Evolutionary conservation across 2,329 filamentous ascomycete genomes (phyloP).

Genomic region (Nothophoma quercina): DNA sequence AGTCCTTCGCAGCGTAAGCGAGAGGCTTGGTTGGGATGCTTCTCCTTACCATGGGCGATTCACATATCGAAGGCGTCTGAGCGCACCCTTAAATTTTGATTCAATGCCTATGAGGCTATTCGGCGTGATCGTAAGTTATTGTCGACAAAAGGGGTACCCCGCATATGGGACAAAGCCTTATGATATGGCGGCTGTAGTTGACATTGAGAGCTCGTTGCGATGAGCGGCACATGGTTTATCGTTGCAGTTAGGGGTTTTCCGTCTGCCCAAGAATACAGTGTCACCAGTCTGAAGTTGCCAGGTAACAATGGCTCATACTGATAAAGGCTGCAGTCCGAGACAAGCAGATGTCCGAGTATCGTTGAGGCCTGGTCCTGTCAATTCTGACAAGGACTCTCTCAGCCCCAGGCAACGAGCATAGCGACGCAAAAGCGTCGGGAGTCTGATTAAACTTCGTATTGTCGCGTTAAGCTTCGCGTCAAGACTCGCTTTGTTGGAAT

Average conservation of each 20-base stretch:
- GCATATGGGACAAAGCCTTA: background rate
- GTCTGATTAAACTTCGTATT: background rate
- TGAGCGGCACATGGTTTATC: background rate
- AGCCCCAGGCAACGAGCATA: constrained; percentile 3
- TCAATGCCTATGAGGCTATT: background rate
- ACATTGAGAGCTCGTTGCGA: background rate
- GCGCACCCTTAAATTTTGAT: background rate
- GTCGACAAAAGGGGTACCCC: background rate
- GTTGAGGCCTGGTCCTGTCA: background rate
- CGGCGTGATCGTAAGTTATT: background rate
- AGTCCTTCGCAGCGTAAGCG: background rate
- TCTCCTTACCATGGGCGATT: background rate
- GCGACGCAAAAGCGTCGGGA: no score
- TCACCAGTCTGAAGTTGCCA: background rate
- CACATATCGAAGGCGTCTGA: background rate
- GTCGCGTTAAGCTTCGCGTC: background rate
- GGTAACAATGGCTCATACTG: background rate
- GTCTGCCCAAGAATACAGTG: background rate
- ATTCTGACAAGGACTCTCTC: background rate
- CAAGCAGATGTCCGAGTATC: background rate
- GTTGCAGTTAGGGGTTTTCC: background rate
- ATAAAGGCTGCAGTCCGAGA: background rate
- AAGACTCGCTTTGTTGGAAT: background rate
- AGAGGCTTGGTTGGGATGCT: background rate
- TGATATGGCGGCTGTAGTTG: background rate